Conservation (phyloP, 805 yeast genomes). For the Ogataea kodamae region DNA sequence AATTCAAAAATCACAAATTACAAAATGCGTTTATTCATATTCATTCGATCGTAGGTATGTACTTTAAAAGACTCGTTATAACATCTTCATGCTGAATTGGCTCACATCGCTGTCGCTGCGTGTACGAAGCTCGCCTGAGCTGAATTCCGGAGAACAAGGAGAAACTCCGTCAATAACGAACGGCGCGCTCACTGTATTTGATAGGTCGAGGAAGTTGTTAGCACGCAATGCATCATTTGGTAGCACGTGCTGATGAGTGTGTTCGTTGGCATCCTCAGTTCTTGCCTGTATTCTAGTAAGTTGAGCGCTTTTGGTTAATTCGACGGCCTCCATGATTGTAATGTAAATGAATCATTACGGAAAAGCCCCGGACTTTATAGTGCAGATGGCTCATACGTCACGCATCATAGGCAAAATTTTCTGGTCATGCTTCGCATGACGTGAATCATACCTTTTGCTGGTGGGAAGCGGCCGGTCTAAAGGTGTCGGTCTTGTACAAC, state of each 20-base stretch:
- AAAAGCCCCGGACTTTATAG: constrained; percentile 6
- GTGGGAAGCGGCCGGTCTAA: too few relatives aligned
- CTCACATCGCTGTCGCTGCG: constrained; percentile 22
- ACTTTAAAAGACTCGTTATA: constrained; percentile 2
- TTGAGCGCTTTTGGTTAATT: constrained; percentile 4
- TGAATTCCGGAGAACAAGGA: constrained; percentile 43
- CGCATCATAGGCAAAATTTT: constrained; percentile 9
- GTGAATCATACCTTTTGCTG: too few relatives aligned
- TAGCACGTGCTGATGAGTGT: too few relatives aligned
- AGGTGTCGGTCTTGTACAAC: not conserved
- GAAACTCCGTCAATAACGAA: constrained; percentile 63
- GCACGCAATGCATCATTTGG: too few relatives aligned
- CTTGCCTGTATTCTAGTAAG: too few relatives aligned
- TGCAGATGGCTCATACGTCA: constrained; percentile 7
- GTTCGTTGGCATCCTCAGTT: too few relatives aligned
- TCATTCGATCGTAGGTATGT: not conserved
- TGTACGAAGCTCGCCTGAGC: constrained; percentile 17
- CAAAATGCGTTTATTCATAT: too few relatives aligned
- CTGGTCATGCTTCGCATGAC: constrained; percentile 10
- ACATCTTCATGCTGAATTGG: constrained; percentile 16
- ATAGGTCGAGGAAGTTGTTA: constrained; percentile 48
- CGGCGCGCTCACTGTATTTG: constrained; percentile 57
- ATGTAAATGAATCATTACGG: not conserved
- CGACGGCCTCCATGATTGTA: constrained; percentile 7
- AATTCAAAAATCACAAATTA: too few relatives aligned